Conservation (phyloP, 192 early-diverging fungal genomes). For the Coemansia sp. region DNA sequence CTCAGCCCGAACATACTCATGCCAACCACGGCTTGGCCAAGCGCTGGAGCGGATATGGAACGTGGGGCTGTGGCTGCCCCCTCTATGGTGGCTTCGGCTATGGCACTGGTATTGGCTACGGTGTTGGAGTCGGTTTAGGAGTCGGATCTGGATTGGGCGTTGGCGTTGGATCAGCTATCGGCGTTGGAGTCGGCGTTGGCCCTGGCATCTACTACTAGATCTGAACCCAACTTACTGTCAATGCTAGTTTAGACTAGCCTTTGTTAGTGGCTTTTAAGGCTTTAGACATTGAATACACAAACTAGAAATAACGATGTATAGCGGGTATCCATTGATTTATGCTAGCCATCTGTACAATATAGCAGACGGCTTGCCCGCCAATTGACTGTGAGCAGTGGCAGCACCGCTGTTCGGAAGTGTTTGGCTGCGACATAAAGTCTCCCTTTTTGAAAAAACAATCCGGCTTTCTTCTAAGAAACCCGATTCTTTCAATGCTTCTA, state of each 20-base stretch:
- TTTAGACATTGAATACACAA: neutral
- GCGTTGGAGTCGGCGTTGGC: neutral
- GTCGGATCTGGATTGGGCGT: neutral
- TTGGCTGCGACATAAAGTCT: neutral
- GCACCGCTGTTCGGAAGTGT: neutral
- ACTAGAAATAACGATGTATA: neutral
- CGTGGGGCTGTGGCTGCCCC: slow-evolving; percentile 1
- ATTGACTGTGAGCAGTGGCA: neutral
- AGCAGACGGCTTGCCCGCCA: neutral
- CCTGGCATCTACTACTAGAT: neutral
- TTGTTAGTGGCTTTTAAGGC: neutral
- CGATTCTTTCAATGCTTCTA: neutral
- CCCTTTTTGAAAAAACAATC: neutral
- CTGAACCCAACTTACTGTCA: neutral
- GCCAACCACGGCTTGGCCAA: neutral
- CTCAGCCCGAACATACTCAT: neutral
- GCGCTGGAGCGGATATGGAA: slow-evolving; percentile 4
- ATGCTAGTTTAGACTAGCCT: neutral
- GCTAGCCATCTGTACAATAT: neutral
- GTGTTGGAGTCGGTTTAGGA: neutral
- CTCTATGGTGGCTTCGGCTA: neutral
- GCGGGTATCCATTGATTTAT: neutral
- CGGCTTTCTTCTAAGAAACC: no score
- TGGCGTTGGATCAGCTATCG: neutral
- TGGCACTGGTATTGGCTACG: neutral